phyloP scores from a whole-genome alignment of 192 early-diverging fungal genomes.

The Gorgonomyces haynaldii region DNA sequence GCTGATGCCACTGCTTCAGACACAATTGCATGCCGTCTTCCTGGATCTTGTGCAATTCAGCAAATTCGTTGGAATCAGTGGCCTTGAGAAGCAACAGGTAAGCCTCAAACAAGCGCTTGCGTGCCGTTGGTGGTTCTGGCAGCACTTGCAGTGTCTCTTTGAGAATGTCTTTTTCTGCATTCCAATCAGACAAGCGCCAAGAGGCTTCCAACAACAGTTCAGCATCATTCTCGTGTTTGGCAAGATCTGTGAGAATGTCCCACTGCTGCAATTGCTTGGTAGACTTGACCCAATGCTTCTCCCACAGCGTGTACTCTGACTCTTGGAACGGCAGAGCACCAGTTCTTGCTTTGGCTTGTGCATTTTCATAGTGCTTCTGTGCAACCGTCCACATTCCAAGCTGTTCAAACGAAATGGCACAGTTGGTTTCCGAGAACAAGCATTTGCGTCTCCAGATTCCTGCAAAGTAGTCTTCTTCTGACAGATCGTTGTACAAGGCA shows the following conservation, averaged over 20 bases:
- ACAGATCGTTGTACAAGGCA: constrained; percentile 70
- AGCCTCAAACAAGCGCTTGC: constrained; percentile 78
- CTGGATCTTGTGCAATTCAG: constrained; percentile 65
- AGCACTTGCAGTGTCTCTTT: constrained; percentile 55
- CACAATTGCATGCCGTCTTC: constrained; percentile 79
- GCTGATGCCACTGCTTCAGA: constrained; percentile 66
- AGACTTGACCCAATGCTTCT: constrained; percentile 89
- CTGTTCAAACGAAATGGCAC: constrained; percentile 93
- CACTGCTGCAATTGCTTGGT: constrained; percentile 91
- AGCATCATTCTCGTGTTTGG: constrained; percentile 76
- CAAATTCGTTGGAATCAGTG: constrained; percentile 36
- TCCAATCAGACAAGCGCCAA: constrained; percentile 95
- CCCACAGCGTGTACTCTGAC: constrained; percentile 94
- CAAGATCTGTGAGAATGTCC: constrained; percentile 90
- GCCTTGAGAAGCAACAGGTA: constrained; percentile 66
- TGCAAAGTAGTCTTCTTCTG: constrained; percentile 86
- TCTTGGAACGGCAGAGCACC: constrained; percentile 82
- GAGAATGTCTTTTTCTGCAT: constrained; percentile 60
- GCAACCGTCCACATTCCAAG: constrained; percentile 85
- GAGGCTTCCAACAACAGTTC: constrained; percentile 84
- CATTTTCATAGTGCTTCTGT: constrained; percentile 81
- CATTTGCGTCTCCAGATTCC: constrained; percentile 86
- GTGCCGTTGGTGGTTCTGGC: constrained; percentile 47
- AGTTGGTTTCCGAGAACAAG: constrained; percentile 84
- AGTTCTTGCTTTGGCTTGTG: constrained; percentile 80